Evolutionary conservation across 2,329 filamentous ascomycete species (phyloP), one percentile per base, ranked within the genome.

Genomic region (Aspergillus hiratsukae): DNA sequence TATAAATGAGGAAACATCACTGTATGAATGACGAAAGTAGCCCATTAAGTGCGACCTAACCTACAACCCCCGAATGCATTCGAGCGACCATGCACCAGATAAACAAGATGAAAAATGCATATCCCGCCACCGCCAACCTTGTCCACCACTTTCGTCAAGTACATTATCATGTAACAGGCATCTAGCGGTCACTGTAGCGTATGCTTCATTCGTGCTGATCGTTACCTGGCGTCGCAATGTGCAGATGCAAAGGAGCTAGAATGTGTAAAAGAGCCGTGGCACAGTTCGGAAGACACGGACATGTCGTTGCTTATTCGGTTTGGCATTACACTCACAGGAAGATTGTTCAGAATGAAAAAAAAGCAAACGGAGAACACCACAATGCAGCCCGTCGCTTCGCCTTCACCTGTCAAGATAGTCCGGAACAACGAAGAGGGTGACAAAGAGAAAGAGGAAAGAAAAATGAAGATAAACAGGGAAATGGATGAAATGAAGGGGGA

Each of bases 321-420:
- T 66, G 62, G 62, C 65, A 64, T 66, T 66, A 67, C 64, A 66
- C 65, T 65, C 64, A 67, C 63, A 65, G 56, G 57, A 64, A 62
- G 54, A 59, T 60, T 62, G 60, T 61, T 48, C 56, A 28, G 48
- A 53, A 56, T 61, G 61, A 49, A 58, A 59, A 58, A 57, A 60
- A 63, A 54, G 60, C 59, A 63, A 61, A 61, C 58, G 56, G 58
- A 66, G 53, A 66, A 67, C 60, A 64, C 62, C 64, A 66, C 55
- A 67, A 67, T 66, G 64, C 63, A 67, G 58, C 63, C 62, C 63
- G 62, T 66, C 64, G 64, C 65, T 61, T 61, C 58, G 59, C 64
- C 60, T 66, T 61, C 61, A 59, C 62, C 64, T 53, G 60, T 59
- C 51, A 66, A 64, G 21, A 65, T 56, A 55, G 50, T 64, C 53